Base-by-base conservation (phyloP, 352 stramenopile species). In the Globisporangium middletonii region DNA sequence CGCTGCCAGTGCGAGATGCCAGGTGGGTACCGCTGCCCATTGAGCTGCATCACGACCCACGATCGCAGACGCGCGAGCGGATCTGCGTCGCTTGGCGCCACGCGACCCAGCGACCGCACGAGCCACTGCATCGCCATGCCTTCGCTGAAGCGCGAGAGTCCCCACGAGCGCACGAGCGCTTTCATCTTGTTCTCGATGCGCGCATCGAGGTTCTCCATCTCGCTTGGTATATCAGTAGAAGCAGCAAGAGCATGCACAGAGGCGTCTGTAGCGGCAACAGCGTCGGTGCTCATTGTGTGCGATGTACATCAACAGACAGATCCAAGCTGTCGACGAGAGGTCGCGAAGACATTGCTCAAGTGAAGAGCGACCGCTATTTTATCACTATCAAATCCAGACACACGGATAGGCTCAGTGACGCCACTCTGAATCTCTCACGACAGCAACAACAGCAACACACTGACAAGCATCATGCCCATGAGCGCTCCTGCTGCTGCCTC, bases 11-110 rank as follows among this genome's bases (percentile, higher is more conserved):
- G 27, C 0, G 72, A 83, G 19, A 75, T 64, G 33, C 57, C 59
- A 3, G 53, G 28, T 0, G 63, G 62, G 0, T 57, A 45, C 4
- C 64, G 69, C 18, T 75, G 72, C 16, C 63, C 51, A 59, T 92
- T 93, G 16, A 95, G 58, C 56, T 91, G 75, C 67, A 80, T 57
- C 26, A 92, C 48, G 16, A 92, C 58, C 86, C 83, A 95, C 57
- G 75, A 61, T 41, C 77, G 70, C 49, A 95, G 48, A 5, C 72
- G 69, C 28, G 51, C 56, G 27, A 85, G 68, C 3, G 61, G 41
- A 7, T 71, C 60, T 4, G 72, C 56, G 37, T 56, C 53, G 18
- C 43, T 28, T 12, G 48, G 30, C 19, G 46, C 9, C n/a, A 23
- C 30, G 7, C 18, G 46, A 51, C 46, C 62, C 5, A 87, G 49